These are phyloP conservation scores for Pseudoperonospora humuli DNA, from an alignment of 352 stramenopile genomes.

Conservation along the genomic window DNA sequence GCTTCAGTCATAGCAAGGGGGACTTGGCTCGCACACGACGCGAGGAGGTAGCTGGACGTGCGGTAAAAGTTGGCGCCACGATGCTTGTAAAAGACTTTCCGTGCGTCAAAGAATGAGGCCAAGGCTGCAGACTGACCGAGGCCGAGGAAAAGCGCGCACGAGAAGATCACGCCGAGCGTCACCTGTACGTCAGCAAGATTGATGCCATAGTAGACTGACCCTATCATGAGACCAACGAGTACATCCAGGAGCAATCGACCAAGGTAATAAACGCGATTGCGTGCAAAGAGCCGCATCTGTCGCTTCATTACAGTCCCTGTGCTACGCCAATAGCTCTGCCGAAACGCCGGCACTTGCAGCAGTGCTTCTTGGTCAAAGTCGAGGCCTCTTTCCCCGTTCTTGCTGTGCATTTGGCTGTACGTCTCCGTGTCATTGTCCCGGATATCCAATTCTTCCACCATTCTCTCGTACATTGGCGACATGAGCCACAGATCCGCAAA, in stretches of 20 bases:
- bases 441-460: conserved; percentile 28
- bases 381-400: conserved; percentile 18
- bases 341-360: conserved; percentile 29
- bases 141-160: conserved; percentile 63
- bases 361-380: conserved; percentile 33
- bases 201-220: conserved; percentile 32
- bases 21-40: conserved; percentile 22
- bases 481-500: conserved; percentile 38
- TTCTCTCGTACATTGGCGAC: conserved; percentile 34
- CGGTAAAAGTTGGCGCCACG: conserved; percentile 76
- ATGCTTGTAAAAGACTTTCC: conserved; percentile 81
- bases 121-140: conserved; percentile 65
- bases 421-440: conserved; percentile 21
- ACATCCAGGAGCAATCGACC: conserved; percentile 28
- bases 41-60: conserved; percentile 68
- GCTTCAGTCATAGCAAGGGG: conserved; percentile 49
- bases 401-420: conserved; percentile 12
- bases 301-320: conserved; percentile 32
- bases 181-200: conserved; percentile 30
- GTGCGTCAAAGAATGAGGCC: conserved; percentile 44
- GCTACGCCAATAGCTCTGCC: conserved; percentile 25
- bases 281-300: conserved; percentile 29
- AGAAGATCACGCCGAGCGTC: conserved; percentile 64
- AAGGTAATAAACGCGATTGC: conserved; percentile 31
- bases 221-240: conserved; percentile 34